Base-by-base conservation (phyloP, 2,329 filamentous ascomycete species). In the Penicillium sp. region DNA sequence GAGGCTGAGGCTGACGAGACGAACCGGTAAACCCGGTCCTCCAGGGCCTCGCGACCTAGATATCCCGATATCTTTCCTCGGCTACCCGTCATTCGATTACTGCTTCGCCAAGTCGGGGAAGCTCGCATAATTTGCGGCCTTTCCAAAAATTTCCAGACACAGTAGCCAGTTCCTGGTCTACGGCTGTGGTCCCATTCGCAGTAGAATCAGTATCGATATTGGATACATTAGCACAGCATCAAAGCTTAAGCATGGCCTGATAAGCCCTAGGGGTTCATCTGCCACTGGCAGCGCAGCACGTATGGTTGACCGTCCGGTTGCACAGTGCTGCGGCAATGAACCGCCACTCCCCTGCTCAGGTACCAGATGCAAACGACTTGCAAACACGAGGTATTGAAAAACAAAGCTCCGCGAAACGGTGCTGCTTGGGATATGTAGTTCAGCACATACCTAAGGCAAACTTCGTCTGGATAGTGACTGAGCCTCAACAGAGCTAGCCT, bases 1-100 rank as follows among this genome's bases (percentile, higher is more conserved):
- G 55, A 64, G 23, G 37, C 29, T 23, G 18, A 21, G 18, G 13
- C 34, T 10, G 24, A 27, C 10, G 24, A 27, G 24, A 27, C 24
- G 5, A 6, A 27, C 24, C 24, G 24, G 24, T 10, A 27, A n/a
- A 17, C 24, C 18, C 20, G 13, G 4, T 9, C 12, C 13, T 39
- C 20, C 7, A 39, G 20, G 20, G 20, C 13, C 36, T 26, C 3
- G 9, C n/a, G 21, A 21, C 10, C 36, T 40, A 10, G n/a, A 24
- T 40, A 15, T 15, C 13, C 7, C 36, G 23, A 15, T 20, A 17
- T 24, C 7, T 24, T 17, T 21, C 4, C 20, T 13, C 7, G 36
- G 8, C 18, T 7, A 12, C 17, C 21, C 3, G 3, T 8, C 9
- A 15, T 9, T 9, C n/a, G 21, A 7, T 26, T 26, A 15, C 9